Conservation (phyloP, 1,284 basidiomycete species). For the Cutaneotrichosporon sp. region DNA sequence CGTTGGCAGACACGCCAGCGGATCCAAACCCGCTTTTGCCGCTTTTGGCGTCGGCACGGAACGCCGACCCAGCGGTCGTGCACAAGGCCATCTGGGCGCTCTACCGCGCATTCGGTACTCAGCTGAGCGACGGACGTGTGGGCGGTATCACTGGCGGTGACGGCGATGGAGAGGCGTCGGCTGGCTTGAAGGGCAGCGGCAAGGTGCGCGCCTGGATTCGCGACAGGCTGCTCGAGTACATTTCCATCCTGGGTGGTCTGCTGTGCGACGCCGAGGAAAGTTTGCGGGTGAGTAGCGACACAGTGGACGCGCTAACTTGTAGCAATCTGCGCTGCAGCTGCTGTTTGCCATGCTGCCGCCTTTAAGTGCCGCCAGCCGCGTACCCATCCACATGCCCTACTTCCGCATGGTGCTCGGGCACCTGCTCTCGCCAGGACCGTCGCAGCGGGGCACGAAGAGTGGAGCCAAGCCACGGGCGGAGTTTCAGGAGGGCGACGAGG, state of each 20-base stretch:
- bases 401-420: constrained; percentile 38
- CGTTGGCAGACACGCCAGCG: constrained; percentile 39
- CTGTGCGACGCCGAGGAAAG: constrained; percentile 66
- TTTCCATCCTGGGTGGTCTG: constrained; percentile 61
- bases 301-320: constrained; percentile 1
- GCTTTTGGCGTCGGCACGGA: constrained; percentile 57
- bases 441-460: constrained; percentile 41
- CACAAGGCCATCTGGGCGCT: constrained; percentile 75
- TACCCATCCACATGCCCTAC: constrained; percentile 34
- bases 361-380: constrained; percentile 62
- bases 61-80: constrained; percentile 52
- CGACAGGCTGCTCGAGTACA: constrained; percentile 63
- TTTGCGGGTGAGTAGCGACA: constrained; percentile 53
- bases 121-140: constrained; percentile 61
- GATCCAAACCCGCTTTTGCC: constrained; percentile 77
- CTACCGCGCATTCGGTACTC: constrained; percentile 69
- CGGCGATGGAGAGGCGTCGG: constrained; percentile 7
- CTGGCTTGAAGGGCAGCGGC: constrained; percentile 50
- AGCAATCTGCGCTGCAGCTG: constrained; percentile 71
- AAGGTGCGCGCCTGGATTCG: constrained; percentile 71
- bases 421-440: constrained; percentile 34
- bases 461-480: constrained; percentile 14
- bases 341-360: constrained; percentile 75
- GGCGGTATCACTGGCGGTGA: constrained; percentile 29
- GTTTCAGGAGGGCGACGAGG: constrained; percentile 34